Evolutionary conservation across 306 rosid species (phyloP).

Genomic region (Spatholobus suberectus): DNA sequence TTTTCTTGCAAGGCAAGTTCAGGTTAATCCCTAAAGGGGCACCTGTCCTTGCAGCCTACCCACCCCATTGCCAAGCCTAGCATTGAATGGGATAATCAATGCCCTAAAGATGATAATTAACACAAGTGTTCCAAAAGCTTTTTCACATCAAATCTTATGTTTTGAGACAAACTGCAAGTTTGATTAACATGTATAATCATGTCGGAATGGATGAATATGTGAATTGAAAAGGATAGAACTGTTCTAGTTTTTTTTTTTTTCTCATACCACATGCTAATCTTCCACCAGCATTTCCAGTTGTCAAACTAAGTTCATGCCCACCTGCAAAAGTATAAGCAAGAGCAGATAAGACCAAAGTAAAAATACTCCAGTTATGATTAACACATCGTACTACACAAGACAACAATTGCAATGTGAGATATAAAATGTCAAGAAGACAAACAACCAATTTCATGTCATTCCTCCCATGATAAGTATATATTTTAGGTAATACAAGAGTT

Average conservation of each 20-base stretch:
- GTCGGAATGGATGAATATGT: slow-evolving; percentile 1
- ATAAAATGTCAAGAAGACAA: slow-evolving; percentile 16
- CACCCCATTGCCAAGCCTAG: not conserved
- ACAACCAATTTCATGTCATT: slow-evolving; percentile 22
- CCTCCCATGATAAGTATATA: slow-evolving; percentile 9
- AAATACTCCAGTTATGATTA: slow-evolving; percentile 3
- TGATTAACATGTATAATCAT: not conserved
- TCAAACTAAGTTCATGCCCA: slow-evolving; percentile 88
- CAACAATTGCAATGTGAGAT: not conserved
- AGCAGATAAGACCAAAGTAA: slow-evolving; percentile 32
- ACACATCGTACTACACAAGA: slow-evolving; percentile 12
- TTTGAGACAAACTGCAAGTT: slow-evolving; percentile 13
- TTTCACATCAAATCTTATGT: not conserved
- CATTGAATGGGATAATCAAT: not conserved
- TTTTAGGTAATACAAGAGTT: not conserved
- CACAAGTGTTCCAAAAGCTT: slow-evolving; percentile 16
- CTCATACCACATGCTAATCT: slow-evolving; percentile 93
- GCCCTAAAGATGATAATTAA: not conserved
- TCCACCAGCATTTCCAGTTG: slow-evolving; percentile 94
- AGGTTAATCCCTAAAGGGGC: not conserved
- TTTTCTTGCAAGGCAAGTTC: not conserved
- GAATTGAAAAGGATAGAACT: slow-evolving; percentile 11
- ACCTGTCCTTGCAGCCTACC: not conserved
- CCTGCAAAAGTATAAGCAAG: slow-evolving; percentile 57
- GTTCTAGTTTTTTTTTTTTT: slow-evolving; percentile 22